These are phyloP conservation scores for Ophiosphaerella herpotricha DNA, from an alignment of 2,329 filamentous ascomycete genomes.

Conservation along the genomic window DNA sequence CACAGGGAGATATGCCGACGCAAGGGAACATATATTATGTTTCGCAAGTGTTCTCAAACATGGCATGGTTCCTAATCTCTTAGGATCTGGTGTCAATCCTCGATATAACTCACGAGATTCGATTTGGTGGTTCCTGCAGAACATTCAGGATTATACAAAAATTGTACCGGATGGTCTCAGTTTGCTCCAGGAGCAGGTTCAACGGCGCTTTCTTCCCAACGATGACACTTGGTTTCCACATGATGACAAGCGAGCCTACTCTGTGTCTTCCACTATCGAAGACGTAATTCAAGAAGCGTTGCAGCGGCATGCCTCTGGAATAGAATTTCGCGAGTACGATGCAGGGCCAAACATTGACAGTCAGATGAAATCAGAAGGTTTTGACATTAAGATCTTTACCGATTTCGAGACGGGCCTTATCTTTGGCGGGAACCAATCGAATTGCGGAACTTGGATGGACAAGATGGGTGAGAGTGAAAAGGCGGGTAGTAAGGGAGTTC, in stretches of 20 bases:
- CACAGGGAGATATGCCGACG: conserved; percentile 85
- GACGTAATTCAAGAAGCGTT: conserved; percentile 93
- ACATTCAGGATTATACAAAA: conserved; percentile 88
- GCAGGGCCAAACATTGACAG: conserved; percentile 85
- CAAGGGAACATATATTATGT: conserved; percentile 89
- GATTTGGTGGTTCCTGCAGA: conserved; percentile 96
- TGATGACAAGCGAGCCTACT: conserved; percentile 84
- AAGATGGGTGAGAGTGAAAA: conserved; percentile 99
- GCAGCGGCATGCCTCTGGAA: conserved; percentile 85
- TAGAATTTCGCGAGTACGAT: conserved; percentile 94
- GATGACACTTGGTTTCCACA: conserved; percentile 92
- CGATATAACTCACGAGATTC: conserved; percentile 96
- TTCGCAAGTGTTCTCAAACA: conserved; percentile 98
- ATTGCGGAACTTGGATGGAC: conserved; percentile 99
- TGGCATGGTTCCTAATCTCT: conserved; percentile 94
- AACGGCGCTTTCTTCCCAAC: conserved; percentile 87
- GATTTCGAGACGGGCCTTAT: conserved; percentile 92
- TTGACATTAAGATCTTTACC: conserved; percentile 87
- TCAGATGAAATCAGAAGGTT: conserved; percentile 91
- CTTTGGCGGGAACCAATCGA: conserved; percentile 90
- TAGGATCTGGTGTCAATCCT: conserved; percentile 82
- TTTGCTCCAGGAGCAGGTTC: conserved; percentile 76
- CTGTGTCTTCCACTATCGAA: conserved; percentile 77
- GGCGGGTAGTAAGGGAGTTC: conserved; percentile 88
- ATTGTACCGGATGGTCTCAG: conserved; percentile 77